Evolutionary conservation across 345 rosid genomes (phyloP).

Genomic region (Bruguiera sexangula): DNA sequence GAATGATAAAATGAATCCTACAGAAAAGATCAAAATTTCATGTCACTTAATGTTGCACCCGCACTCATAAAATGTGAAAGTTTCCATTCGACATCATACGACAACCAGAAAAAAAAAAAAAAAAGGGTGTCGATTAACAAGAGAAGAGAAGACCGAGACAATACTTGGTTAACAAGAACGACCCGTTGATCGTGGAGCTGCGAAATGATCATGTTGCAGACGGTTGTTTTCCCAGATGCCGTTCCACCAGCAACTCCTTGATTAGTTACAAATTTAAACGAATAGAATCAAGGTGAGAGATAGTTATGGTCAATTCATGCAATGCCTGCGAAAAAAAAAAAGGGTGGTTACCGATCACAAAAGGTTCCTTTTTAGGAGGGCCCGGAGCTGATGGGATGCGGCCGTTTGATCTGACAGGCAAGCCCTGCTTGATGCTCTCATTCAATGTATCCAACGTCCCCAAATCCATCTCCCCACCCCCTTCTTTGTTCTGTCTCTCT

Average conservation of each 20-base stretch:
- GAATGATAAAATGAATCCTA: slow-evolving; percentile 90
- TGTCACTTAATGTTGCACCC: background rate
- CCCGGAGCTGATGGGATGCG: slow-evolving; percentile 20
- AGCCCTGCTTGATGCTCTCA: slow-evolving; percentile 30
- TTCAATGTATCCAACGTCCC: slow-evolving; percentile 13
- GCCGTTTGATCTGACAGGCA: slow-evolving; percentile 26
- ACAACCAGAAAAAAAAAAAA: background rate
- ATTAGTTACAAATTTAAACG: background rate
- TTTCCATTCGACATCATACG: background rate
- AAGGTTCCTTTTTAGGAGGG: slow-evolving; percentile 57
- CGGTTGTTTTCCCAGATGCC: slow-evolving; percentile 93
- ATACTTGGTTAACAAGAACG: slow-evolving; percentile 78
- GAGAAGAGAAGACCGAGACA: background rate
- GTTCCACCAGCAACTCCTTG: slow-evolving; percentile 91
- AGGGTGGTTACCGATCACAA: slow-evolving; percentile 52
- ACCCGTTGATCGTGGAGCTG: slow-evolving; percentile 80
- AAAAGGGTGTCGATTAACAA: background rate
- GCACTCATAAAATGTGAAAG: background rate
- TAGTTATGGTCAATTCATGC: background rate
- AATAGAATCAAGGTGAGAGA: background rate
- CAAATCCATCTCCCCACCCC: slow-evolving; percentile 28
- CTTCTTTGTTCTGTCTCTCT: background rate
- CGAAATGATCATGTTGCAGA: slow-evolving; percentile 91
- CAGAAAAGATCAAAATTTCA: slow-evolving; percentile 1
- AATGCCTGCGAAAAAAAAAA: background rate